These are phyloP conservation scores for Sergeia podlipaevii DNA, from an alignment of 208 protist species.

Conservation along the genomic window DNA sequence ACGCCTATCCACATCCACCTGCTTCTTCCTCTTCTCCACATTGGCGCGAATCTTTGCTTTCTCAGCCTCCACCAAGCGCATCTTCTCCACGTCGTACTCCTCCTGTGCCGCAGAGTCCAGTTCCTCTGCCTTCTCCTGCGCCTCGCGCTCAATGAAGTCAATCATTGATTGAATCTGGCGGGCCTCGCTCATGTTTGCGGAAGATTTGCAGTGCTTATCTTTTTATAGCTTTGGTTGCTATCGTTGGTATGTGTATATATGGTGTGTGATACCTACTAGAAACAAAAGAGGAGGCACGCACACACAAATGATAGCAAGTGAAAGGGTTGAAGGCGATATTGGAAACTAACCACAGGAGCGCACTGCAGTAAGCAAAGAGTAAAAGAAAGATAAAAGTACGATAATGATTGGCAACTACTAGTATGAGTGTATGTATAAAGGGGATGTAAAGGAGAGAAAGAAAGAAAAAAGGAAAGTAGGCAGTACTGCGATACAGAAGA, in stretches of 20 bases:
- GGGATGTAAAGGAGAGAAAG: background rate
- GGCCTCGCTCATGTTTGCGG: slow-evolving; percentile 75
- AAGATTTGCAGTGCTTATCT: slow-evolving; percentile 7
- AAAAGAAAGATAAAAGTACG: background rate
- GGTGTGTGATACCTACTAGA: too few species aligned
- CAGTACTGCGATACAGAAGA: slow-evolving; percentile 10
- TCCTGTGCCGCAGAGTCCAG: slow-evolving; percentile 85
- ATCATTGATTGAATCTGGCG: slow-evolving; percentile 93
- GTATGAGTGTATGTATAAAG: too few species aligned
- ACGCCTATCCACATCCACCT: slow-evolving; percentile 80
- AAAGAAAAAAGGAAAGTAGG: slow-evolving; percentile 12
- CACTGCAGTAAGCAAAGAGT: background rate
- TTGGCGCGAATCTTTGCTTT: slow-evolving; percentile 79
- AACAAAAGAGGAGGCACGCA: background rate
- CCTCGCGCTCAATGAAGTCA: slow-evolving; percentile 92
- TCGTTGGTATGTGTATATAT: too few species aligned
- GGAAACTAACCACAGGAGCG: background rate
- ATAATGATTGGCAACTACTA: background rate
- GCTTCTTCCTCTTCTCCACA: slow-evolving; percentile 75
- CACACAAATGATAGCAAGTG: slow-evolving; percentile 3
- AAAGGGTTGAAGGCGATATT: background rate
- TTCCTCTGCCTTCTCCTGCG: slow-evolving; percentile 89
- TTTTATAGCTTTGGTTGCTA: background rate
- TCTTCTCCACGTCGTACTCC: slow-evolving; percentile 90
- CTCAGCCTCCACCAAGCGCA: slow-evolving; percentile 81